Conservation (phyloP, 2,329 filamentous ascomycete species). For the Karstenula rhodostoma region DNA sequence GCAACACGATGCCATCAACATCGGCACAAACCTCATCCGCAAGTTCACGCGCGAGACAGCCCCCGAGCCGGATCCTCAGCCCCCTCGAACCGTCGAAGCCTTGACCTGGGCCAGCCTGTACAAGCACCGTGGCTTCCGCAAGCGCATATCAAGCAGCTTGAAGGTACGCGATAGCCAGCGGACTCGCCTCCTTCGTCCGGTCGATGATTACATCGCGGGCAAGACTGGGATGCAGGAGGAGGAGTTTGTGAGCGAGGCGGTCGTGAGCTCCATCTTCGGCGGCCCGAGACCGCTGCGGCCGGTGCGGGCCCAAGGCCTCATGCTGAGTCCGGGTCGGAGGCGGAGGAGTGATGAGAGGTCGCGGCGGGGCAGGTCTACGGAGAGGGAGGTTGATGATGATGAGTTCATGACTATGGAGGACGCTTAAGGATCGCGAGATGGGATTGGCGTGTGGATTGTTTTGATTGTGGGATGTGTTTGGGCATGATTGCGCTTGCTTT, state of each 20-base stretch:
- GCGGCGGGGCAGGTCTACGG: background rate
- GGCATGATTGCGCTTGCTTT: background rate
- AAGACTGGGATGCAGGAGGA: background rate
- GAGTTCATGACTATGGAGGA: background rate
- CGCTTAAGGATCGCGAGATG: background rate
- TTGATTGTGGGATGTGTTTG: background rate
- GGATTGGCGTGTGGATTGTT: background rate
- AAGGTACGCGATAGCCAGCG: slow-evolving; percentile 8
- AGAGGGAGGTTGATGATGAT: background rate
- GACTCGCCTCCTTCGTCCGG: slow-evolving; percentile 1
- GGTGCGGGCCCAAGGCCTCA: background rate
- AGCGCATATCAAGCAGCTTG: background rate
- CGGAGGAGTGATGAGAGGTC: background rate
- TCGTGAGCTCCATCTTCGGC: background rate
- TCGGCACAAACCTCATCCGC: background rate
- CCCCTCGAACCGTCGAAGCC: background rate
- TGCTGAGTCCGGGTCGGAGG: background rate
- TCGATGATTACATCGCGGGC: slow-evolving; percentile 16
- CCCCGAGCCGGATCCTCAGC: background rate
- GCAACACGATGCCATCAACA: slow-evolving; percentile 13
- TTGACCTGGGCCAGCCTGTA: slow-evolving; percentile 13
- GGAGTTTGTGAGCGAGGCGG: background rate
- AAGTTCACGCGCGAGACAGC: background rate
- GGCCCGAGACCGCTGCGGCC: background rate
- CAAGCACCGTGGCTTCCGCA: slow-evolving; percentile 15